Evolutionary conservation across 345 rosid genomes (phyloP), one percentile per base, ranked within the genome.

Genomic region (Rhodomyrtus tomentosa): DNA sequence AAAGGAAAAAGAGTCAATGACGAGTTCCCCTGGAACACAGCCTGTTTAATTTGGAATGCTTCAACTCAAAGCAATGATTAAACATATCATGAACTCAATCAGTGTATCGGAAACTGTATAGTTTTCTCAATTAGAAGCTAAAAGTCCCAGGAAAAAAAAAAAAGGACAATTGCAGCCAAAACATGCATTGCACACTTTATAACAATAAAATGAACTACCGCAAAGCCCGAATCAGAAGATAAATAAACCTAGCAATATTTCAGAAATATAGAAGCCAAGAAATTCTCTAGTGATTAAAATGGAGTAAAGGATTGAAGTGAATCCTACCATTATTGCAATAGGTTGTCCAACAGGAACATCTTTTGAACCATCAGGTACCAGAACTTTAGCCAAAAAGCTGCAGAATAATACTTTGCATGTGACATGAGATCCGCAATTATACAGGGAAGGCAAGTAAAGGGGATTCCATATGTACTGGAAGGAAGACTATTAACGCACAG

Each of bases 311-410:
- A 68, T 68, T 12, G 6, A 68, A 22, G 82, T n/a, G 55, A 53
- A 20, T 79, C 87, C 89, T 93, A 96, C 99, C 92, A 89, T 92
- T 87, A 96, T 89, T 68, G 97, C 97, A 88, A 96, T 96, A 42
- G 99, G 93, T 84, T 92, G 95, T 87, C 98, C 97, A 49, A 96
- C 95, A 87, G 97, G 92, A 79, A 93, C 92, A 88, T 96, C 98
- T 90, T 95, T 96, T 59, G 99, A 89, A 86, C 99, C 99, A 84
- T 95, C 98, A 80, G 95, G 92, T 58, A 89, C 92, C 86, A 96
- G 83, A 85, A 95, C 92, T 93, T 94, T 96, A 59, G 98, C 99
- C 92, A 96, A 88, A 92, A 85, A 96, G 88, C 98, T 96, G 92
- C 87, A 91, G 81, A 73, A 86, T 86, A 54, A 84, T 18, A 83